Conservation (phyloP, 1,284 basidiomycete species). For the Boletus calvinii region DNA sequence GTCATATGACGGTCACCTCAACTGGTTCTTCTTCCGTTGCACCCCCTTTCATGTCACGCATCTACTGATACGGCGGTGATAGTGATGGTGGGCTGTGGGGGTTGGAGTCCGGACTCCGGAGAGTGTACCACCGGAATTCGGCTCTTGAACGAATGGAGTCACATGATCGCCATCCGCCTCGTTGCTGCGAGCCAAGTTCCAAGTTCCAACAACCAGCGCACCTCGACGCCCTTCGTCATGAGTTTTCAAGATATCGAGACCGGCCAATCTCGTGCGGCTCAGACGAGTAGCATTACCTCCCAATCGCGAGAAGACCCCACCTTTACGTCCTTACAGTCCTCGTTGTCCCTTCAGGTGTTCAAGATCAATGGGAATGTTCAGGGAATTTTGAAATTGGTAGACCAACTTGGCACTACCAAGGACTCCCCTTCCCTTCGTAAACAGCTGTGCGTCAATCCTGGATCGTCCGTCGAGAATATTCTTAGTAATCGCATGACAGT, state of each 20-base stretch:
- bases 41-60: too few relatives aligned
- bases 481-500: conserved; percentile 34
- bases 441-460: conserved; percentile 59
- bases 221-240: conserved; percentile 41
- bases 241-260: conserved; percentile 80
- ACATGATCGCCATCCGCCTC: conserved; percentile 9
- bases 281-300: conserved; percentile 40
- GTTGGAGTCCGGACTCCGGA: too few relatives aligned
- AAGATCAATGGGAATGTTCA: conserved; percentile 98
- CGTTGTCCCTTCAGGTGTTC: conserved; percentile 93
- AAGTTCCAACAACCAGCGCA: background rate
- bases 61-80: too few relatives aligned
- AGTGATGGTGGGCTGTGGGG: too few relatives aligned
- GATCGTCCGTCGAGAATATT: background rate
- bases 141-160: conserved; percentile 2
- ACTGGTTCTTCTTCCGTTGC: too few relatives aligned
- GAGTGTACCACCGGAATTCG: too few relatives aligned
- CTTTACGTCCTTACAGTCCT: conserved; percentile 80
- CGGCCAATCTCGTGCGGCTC: conserved; percentile 50
- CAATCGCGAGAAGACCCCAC: conserved; percentile 67
- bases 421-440: conserved; percentile 78
- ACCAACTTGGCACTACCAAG: conserved; percentile 81
- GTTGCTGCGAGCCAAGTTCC: conserved; percentile 9
- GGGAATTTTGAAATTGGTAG: conserved; percentile 89
- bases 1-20: too few relatives aligned